These are phyloP conservation scores for Aspergillus viridinutans DNA, from an alignment of 2,329 filamentous ascomycete genomes.

Conservation along the genomic window DNA sequence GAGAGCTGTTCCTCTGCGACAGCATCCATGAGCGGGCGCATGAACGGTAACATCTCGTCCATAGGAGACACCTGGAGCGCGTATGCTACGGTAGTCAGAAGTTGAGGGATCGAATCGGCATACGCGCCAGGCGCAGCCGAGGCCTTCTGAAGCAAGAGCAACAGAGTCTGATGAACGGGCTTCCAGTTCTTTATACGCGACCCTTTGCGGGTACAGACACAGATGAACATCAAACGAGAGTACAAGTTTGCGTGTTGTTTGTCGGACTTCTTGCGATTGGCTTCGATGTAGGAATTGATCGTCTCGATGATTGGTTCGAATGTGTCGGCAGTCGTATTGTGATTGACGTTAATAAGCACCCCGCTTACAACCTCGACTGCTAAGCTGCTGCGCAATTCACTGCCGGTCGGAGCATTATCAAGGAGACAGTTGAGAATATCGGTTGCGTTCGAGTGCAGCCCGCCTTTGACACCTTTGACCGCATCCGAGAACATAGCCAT, in stretches of 20 bases:
- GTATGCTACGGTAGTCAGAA: slow-evolving; percentile 54
- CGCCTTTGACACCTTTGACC: slow-evolving; percentile 57
- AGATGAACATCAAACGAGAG: slow-evolving; percentile 52
- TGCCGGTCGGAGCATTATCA: slow-evolving; percentile 26
- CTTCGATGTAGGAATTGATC: slow-evolving; percentile 51
- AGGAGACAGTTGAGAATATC: slow-evolving; percentile 52
- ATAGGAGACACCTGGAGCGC: slow-evolving; percentile 73
- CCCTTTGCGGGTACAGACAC: slow-evolving; percentile 74
- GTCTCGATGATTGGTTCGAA: slow-evolving; percentile 65
- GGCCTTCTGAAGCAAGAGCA: slow-evolving; percentile 48
- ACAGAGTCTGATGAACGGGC: slow-evolving; percentile 54
- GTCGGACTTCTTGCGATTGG: slow-evolving; percentile 30
- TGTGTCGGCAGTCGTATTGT: slow-evolving; percentile 71
- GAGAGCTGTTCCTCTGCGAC: slow-evolving; percentile 64
- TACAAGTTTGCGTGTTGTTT: slow-evolving; percentile 40
- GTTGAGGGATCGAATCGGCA: slow-evolving; percentile 24
- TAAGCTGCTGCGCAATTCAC: slow-evolving; percentile 25
- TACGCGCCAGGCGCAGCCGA: slow-evolving; percentile 20
- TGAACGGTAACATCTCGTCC: slow-evolving; percentile 68
- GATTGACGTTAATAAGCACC: slow-evolving; percentile 73
- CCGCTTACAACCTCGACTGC: slow-evolving; percentile 66
- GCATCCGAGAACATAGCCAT: slow-evolving; percentile 92
- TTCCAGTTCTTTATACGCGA: slow-evolving; percentile 70
- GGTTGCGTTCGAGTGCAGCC: slow-evolving; percentile 54
- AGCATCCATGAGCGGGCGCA: slow-evolving; percentile 61